A percentile compares a stretch with the other conserved stretches of the same genome.
These are phyloP conservation scores for Lenwebbia sp. DNA, from an alignment of 345 rosid genomes.

Conservation along the genomic window DNA sequence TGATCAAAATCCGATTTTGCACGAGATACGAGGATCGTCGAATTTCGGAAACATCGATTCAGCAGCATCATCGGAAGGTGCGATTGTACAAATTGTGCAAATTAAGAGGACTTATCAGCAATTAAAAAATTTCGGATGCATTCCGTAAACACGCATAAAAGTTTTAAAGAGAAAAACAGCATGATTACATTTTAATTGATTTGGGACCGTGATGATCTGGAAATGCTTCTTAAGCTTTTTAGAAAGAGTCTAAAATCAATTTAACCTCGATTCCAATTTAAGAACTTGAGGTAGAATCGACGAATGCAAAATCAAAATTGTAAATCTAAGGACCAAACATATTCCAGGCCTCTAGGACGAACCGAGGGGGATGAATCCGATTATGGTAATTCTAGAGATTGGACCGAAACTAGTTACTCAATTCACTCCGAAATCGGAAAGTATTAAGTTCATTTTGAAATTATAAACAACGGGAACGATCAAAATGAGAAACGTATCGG, in stretches of 20 bases:
- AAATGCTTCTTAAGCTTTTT: not conserved
- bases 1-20: too few species aligned
- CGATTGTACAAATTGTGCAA: not conserved
- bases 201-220: not conserved
- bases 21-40: not conserved
- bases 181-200: too few species aligned
- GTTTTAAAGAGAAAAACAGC: too few species aligned
- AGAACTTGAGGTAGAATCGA: not conserved
- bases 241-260: not conserved
- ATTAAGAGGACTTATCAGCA: not conserved
- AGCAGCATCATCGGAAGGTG: not conserved
- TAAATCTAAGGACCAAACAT: not conserved
- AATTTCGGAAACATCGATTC: not conserved
- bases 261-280: not conserved
- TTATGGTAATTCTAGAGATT: not conserved
- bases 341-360: not conserved
- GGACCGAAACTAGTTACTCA: not conserved
- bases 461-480: not conserved
- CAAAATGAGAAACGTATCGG: too few species aligned
- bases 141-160: too few species aligned
- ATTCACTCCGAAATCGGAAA: not conserved
- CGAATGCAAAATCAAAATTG: not conserved
- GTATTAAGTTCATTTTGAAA: not conserved
- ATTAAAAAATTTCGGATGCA: not conserved
- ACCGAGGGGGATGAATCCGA: not conserved